These are phyloP conservation scores for Bocquillonia castaneifolia DNA, from an alignment of 441 rosid species.

Conservation along the genomic window DNA sequence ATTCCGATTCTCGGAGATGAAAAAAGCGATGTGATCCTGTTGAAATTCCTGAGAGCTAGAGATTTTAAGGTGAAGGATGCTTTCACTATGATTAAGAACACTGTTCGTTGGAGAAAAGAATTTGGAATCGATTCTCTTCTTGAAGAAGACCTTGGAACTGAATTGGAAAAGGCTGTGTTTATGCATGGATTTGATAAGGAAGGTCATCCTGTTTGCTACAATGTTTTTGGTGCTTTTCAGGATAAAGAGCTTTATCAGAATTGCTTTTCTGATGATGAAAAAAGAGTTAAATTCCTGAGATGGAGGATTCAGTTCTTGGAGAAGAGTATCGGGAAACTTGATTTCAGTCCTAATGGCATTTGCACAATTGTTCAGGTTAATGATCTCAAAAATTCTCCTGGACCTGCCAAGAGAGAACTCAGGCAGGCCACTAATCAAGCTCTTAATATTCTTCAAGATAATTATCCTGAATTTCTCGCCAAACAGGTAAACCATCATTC, in stretches of 20 bases:
- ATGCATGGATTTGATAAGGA: conserved; percentile 71
- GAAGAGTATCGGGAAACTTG: conserved; percentile 70
- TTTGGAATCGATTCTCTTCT: conserved; percentile 66
- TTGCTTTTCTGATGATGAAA: conserved; percentile 65
- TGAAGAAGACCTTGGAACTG: conserved; percentile 68
- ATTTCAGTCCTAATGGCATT: conserved; percentile 56
- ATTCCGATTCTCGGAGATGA: conserved; percentile 69
- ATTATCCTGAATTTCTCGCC: conserved; percentile 78
- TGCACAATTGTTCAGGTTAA: conserved; percentile 67
- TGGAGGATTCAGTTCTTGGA: conserved; percentile 91
- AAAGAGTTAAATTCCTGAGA: conserved; percentile 57
- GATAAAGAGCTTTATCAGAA: conserved; percentile 61
- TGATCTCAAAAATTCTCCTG: conserved; percentile 84
- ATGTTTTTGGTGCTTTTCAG: conserved; percentile 77
- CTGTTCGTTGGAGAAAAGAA: conserved; percentile 70
- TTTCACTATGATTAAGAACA: conserved; percentile 63
- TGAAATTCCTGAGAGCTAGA: conserved; percentile 79
- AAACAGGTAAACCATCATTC: conserved; percentile 50
- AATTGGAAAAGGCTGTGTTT: conserved; percentile 67
- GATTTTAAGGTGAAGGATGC: conserved; percentile 83
- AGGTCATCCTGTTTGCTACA: conserved; percentile 85
- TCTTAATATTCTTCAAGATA: conserved; percentile 72
- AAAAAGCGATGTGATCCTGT: conserved; percentile 60
- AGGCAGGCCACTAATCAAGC: conserved; percentile 79
- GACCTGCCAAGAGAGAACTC: conserved; percentile 63